Base-by-base conservation (phyloP, 441 rosid species). In the Populus hybrid region DNA sequence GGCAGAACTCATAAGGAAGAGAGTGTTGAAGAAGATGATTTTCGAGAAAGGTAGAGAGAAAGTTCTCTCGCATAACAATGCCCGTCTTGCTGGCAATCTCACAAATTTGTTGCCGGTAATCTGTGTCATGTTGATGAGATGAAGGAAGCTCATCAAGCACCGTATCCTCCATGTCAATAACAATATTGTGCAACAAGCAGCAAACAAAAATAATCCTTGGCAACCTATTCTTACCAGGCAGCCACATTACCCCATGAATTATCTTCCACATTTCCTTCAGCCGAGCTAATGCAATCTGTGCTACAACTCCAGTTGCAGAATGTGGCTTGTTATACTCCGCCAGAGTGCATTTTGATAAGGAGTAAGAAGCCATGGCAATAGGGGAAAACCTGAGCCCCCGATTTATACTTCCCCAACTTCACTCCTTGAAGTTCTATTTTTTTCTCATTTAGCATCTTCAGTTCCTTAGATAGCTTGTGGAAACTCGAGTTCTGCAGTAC, bases 121-220 rank as follows among this genome's bases (percentile, higher is more conserved):
- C 89, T 1, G 86, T 10, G 82, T 93, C 99, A 14, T 89, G 97
- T 67, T 81, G 83, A 80, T 76, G 84, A 66, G 93, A 87, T 73
- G 83, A 77, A 0, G 88, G 79, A 76, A 76, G 77, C 72, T 86
- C 87, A 57, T 83, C 87, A 67, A 84, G 67, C 23, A 83, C 87
- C 46, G 88, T 86, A 26, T 91, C 94, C 76, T 87, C 90, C 91
- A 90, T 32, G 34, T 32, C 6, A 32, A 32, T 32, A 32, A 32
- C 34, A 32, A 32, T 32, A 72, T 95, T 93, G 82, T 95, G 97
- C 74, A 95, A 90, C 93, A 95, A 85, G 84, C 99, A 93, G 83
- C 98, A 93, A 6, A 90, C 97, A 32, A 95, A 87, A 73, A 90
- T 82, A 38, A 95, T 91, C 83, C 98, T 89, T 0, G 98, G 96